These are phyloP conservation scores for Claviceps cyperi DNA, from an alignment of 2,329 filamentous ascomycete genomes.

Conservation along the genomic window DNA sequence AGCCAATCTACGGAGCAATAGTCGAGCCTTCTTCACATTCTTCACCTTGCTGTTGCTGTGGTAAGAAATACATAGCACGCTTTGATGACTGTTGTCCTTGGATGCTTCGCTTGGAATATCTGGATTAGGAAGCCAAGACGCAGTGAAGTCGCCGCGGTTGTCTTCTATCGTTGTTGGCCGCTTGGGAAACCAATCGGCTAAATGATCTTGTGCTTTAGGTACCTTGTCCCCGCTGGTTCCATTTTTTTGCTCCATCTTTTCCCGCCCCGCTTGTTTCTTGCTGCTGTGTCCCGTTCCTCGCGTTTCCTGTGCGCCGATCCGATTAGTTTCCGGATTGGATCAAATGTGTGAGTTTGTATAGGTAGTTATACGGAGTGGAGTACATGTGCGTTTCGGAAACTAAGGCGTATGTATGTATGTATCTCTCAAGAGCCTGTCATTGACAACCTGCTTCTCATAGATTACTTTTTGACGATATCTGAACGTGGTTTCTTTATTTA, in stretches of 20 bases:
- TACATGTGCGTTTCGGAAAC: neutral
- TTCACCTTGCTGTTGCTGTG: neutral
- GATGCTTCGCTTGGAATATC: neutral
- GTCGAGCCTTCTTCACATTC: neutral
- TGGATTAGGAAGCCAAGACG: conserved; percentile 5
- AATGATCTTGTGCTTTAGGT: neutral
- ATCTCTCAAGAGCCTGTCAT: neutral
- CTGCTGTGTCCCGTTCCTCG: neutral
- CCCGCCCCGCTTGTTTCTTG: neutral
- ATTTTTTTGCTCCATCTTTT: neutral
- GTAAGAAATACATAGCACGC: neutral
- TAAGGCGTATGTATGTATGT: too few species aligned
- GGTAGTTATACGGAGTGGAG: neutral
- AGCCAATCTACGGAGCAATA: neutral
- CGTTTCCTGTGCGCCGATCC: neutral
- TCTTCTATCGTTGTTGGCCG: neutral
- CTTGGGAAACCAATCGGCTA: neutral
- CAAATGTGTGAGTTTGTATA: too few species aligned
- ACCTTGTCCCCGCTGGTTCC: neutral
- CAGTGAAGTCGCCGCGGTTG: neutral
- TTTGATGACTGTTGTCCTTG: neutral
- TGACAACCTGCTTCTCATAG: neutral
- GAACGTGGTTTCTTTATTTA: neutral
- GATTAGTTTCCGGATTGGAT: neutral
- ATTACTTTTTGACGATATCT: neutral